These are phyloP conservation scores for Naganishia onofrii DNA, from an alignment of 768 basidiomycete genomes.

Conservation along the genomic window DNA sequence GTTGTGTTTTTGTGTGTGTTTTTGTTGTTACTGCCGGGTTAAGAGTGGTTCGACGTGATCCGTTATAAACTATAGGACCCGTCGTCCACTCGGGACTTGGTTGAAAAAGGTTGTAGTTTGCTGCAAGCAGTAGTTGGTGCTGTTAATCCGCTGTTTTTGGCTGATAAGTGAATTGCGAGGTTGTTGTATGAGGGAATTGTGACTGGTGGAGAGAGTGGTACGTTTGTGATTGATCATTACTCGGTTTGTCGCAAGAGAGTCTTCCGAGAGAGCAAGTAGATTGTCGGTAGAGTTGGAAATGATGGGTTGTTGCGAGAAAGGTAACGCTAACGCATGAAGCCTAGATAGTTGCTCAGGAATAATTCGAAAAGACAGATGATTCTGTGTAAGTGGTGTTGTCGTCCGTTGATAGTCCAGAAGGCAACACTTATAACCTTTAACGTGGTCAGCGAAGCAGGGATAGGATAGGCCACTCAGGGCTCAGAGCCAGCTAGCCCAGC, in stretches of 20 bases:
- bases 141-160: neutral
- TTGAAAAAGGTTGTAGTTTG: constrained; percentile 8
- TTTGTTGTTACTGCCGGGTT: neutral
- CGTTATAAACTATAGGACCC: constrained; percentile 13
- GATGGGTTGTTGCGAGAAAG: neutral
- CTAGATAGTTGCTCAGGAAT: neutral
- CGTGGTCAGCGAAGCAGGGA: neutral
- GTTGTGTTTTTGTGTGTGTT: neutral
- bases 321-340: constrained; percentile 18
- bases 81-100: constrained; percentile 23
- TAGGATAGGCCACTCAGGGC: neutral
- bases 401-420: neutral
- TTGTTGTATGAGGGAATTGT: constrained; percentile 20
- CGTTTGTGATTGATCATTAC: constrained; percentile 22
- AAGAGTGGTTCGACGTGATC: neutral
- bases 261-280: constrained; percentile 9
- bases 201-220: constrained; percentile 22
- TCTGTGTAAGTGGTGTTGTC: neutral
- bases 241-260: neutral
- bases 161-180: neutral
- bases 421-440: neutral
- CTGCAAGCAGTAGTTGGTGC: constrained; percentile 4
- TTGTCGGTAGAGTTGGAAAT: neutral
- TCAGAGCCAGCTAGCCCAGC: neutral
- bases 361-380: neutral